Base-by-base conservation (phyloP, 176 grass and related monocot species). In the Typha latifolia region DNA sequence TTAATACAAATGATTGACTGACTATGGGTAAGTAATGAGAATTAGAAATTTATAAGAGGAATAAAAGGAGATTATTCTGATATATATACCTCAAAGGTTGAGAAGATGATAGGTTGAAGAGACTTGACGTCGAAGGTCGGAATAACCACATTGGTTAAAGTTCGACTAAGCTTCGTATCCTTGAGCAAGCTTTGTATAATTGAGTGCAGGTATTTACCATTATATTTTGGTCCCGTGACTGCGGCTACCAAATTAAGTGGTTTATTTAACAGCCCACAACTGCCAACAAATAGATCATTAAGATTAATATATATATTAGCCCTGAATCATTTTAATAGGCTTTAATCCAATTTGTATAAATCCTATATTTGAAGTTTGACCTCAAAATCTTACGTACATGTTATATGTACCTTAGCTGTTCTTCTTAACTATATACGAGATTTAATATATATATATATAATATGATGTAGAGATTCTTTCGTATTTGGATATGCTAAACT, bases 41-140 rank as follows among this genome's bases (percentile, higher is more conserved):
- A 7, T 18, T 14, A 55, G 51, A 55, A 53, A 13, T 16, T 52
- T 52, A 14, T 29, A 29, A 29, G 27, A 29, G 27, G 27, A 29
- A 43, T 10, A 9, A 43, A 43, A 74, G 4, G 21, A 62, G 49
- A 51, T 63, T 16, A 49, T 63, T 49, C 10, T 20, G 5, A 14
- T 27, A 24, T 18, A n/a, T n/a, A 27, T 64, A 80, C 72, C 3
- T 85, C 72, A 52, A 62, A 72, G 5, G 73, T 85, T 29, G 82
- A 75, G 72, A 80, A 85, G 63, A 77, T 77, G 20, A 63, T 72
- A n/a, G 68, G 82, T 61, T 73, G 68, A 14, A 77, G 72, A 20
- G 14, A 43, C 73, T 77, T 85, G 67, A 81, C 21, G 62, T 85
- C 82, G 43, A 80, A 80, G 18, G 77, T 72, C 9, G 77, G 82